Conservation (phyloP, 2,329 filamentous ascomycete species). For the Fusarium nelsonii region DNA sequence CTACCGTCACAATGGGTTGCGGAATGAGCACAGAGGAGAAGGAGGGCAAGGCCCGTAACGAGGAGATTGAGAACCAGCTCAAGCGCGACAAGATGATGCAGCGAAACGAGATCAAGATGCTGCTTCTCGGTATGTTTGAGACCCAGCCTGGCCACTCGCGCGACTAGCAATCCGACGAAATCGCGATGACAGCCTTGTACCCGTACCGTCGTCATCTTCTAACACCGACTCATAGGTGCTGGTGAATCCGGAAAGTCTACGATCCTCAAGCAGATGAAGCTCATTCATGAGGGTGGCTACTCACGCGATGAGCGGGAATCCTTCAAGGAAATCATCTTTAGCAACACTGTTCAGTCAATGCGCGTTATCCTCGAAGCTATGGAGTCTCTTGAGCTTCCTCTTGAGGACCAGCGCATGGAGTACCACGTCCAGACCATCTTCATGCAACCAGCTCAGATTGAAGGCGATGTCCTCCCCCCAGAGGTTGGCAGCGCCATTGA, state of each 20-base stretch:
- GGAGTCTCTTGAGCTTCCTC: constrained; percentile 79
- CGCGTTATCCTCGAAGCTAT: constrained; percentile 77
- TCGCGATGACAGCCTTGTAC: not conserved
- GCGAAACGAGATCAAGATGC: constrained; percentile 99
- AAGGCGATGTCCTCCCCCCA: constrained; percentile 92
- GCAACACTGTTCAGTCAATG: constrained; percentile 78
- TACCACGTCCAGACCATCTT: constrained; percentile 99
- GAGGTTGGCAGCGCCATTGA: constrained; percentile 95
- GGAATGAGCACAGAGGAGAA: constrained; percentile 99
- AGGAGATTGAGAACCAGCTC: constrained; percentile 99
- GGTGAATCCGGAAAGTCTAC: constrained; percentile 97
- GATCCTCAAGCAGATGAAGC: constrained; percentile 99
- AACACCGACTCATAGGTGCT: constrained; percentile 72
- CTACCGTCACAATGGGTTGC: constrained; percentile 89
- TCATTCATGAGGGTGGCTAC: constrained; percentile 99
- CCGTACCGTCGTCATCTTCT: constrained; percentile 35
- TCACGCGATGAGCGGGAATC: constrained; percentile 85
- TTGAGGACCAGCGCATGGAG: constrained; percentile 92
- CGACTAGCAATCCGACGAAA: not conserved
- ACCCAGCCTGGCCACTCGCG: not conserved
- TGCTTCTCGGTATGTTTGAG: constrained; percentile 81
- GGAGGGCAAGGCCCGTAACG: constrained; percentile 99
- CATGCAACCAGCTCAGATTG: constrained; percentile 97
- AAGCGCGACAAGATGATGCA: constrained; percentile 99
- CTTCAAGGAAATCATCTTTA: constrained; percentile 79